These are phyloP conservation scores for Rhodotorula toruloides DNA, from an alignment of 768 basidiomycete genomes.

Conservation along the genomic window DNA sequence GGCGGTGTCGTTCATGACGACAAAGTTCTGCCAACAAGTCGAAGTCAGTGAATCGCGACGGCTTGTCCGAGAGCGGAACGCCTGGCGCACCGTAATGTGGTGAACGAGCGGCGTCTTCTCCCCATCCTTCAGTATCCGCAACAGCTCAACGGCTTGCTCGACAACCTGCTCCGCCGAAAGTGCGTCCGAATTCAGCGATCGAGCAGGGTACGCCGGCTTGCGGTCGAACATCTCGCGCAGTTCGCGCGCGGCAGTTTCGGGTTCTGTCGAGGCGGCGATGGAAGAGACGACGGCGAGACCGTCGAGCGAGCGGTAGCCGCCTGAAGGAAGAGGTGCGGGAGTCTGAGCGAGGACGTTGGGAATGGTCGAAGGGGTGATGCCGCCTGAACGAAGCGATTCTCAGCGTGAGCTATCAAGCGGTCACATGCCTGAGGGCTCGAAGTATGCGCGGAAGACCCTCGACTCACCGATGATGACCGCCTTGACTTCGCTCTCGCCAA, in stretches of 20 bases:
- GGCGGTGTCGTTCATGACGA: conserved; percentile 1
- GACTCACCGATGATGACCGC: conserved; percentile 84
- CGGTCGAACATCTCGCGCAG: conserved; percentile 51
- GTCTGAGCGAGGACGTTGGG: conserved; percentile 71
- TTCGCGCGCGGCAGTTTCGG: conserved; percentile 37
- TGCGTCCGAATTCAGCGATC: too few relatives aligned
- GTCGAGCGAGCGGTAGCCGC: conserved; percentile 54
- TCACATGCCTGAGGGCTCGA: too few relatives aligned
- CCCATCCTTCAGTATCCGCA: conserved; percentile 53
- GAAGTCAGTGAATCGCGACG: background rate
- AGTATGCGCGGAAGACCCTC: too few relatives aligned
- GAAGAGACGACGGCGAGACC: conserved; percentile 87
- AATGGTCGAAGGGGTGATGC: conserved; percentile 74
- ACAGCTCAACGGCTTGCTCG: conserved; percentile 52
- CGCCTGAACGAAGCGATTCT: conserved; percentile 55
- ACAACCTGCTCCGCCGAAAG: conserved; percentile 31
- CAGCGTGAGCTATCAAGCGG: background rate
- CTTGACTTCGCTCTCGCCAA: conserved; percentile 62
- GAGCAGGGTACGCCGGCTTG: conserved; percentile 44
- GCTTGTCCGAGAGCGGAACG: too few relatives aligned
- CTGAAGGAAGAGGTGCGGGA: conserved; percentile 15
- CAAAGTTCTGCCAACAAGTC: conserved; percentile 65
- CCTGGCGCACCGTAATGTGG: conserved; percentile 50
- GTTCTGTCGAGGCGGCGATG: conserved; percentile 60
- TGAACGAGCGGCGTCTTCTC: conserved; percentile 65